Percentiles rank a stretch among this genome's conserved stretches.
phyloP scores from a whole-genome alignment of 257 asterid species.

The Misopates orontium region DNA sequence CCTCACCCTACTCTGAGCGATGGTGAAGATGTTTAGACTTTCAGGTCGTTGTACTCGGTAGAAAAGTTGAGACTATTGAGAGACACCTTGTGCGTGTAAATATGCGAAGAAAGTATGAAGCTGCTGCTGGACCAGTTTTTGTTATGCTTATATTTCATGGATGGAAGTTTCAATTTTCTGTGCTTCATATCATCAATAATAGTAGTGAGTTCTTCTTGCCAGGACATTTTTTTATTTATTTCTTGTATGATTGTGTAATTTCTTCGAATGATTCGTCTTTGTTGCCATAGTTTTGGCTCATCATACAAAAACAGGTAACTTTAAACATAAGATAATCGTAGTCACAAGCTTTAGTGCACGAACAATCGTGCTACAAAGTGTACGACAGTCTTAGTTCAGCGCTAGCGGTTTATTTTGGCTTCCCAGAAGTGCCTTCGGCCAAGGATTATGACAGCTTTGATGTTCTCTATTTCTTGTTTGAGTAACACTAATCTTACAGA shows the following conservation, averaged over 20 bases:
- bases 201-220: background rate
- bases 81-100: conserved; percentile 15
- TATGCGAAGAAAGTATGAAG: conserved; percentile 6
- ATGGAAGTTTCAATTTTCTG: background rate
- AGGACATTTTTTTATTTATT: background rate
- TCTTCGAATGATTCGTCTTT: no score
- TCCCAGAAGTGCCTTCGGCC: no score
- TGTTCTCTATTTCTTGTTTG: no score
- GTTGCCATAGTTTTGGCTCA: no score
- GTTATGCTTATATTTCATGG: conserved; percentile 1
- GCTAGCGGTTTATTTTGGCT: no score
- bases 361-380: no score
- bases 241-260: background rate
- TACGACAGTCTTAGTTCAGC: no score
- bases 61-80: background rate
- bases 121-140: background rate
- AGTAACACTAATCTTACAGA: no score
- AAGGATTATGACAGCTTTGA: no score
- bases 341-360: no score
- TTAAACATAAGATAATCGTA: no score
- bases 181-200: background rate
- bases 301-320: no score
- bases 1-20: conserved; percentile 52
- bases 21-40: conserved; percentile 42
- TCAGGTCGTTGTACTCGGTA: background rate